Conservation (phyloP, 2,329 filamentous ascomycete species). For the Cyanodermella asteris region DNA sequence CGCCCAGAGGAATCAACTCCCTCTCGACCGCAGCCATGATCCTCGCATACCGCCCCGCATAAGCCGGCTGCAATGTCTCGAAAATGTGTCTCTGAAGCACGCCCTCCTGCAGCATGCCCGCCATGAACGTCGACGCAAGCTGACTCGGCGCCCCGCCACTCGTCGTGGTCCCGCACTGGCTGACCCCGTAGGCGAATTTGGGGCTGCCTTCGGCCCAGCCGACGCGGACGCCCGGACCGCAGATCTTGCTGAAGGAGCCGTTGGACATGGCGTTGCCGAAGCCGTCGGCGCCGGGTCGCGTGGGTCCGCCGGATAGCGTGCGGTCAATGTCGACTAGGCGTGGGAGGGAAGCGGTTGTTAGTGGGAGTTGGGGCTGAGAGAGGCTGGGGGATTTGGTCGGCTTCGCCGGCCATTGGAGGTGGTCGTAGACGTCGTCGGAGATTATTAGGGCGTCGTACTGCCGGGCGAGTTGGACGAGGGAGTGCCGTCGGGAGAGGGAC, state of each 20-base stretch:
- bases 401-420: slow-evolving; percentile 51
- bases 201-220: slow-evolving; percentile 68
- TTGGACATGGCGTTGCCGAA: slow-evolving; percentile 75
- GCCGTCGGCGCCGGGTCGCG: slow-evolving; percentile 24
- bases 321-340: slow-evolving; percentile 62
- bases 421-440: slow-evolving; percentile 85
- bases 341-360: slow-evolving; percentile 32
- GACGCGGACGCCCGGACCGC: slow-evolving; percentile 57
- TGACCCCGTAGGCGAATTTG: slow-evolving; percentile 34
- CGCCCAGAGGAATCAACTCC: slow-evolving; percentile 40
- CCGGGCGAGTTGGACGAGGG: slow-evolving; percentile 55
- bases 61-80: slow-evolving; percentile 31
- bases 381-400: background rate
- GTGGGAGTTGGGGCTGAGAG: too few relatives aligned
- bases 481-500: slow-evolving; percentile 42
- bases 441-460: slow-evolving; percentile 64
- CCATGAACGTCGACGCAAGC: slow-evolving; percentile 33
- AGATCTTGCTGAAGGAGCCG: slow-evolving; percentile 75
- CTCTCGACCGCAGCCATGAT: slow-evolving; percentile 37
- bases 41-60: slow-evolving; percentile 28
- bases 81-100: slow-evolving; percentile 31
- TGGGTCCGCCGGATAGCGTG: slow-evolving; percentile 28
- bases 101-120: slow-evolving; percentile 29
- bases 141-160: slow-evolving; percentile 40
- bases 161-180: slow-evolving; percentile 29